These are phyloP conservation scores for Eimeria tenella DNA, from an alignment of 169 alveolate genomes.

Conservation along the genomic window DNA sequence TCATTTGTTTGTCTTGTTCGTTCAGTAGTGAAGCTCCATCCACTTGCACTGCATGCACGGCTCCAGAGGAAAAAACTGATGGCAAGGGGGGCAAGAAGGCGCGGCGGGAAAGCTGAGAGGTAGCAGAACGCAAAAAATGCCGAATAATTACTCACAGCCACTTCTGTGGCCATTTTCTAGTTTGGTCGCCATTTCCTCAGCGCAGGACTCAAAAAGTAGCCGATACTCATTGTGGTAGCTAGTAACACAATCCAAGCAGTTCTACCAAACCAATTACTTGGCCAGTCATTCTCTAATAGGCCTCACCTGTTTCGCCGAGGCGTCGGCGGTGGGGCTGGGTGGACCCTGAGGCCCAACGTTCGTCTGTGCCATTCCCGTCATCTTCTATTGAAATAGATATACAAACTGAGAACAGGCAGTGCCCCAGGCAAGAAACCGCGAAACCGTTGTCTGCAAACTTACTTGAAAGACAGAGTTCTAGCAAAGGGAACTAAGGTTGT, in stretches of 20 bases:
- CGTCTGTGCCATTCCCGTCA: no score
- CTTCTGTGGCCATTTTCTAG: neutral
- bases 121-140: no score
- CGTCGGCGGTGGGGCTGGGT: no score
- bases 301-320: no score
- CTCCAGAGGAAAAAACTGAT: neutral
- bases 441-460: no score
- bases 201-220: neutral
- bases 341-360: no score
- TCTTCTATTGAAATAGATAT: no score
- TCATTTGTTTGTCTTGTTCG: conserved; percentile 31
- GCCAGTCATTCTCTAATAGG: neutral
- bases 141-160: neutral
- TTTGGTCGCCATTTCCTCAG: neutral
- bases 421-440: no score
- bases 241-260: neutral
- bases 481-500: no score
- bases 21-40: neutral
- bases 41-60: neutral
- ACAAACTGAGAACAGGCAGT: no score
- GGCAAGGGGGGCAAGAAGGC: neutral
- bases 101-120: neutral
- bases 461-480: no score
- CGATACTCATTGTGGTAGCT: neutral
- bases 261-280: neutral